A percentile compares a stretch with the other conserved stretches of the same genome.
These are phyloP conservation scores for Helicocarpus griseus DNA, from an alignment of 2,329 filamentous ascomycete species.

Conservation along the genomic window DNA sequence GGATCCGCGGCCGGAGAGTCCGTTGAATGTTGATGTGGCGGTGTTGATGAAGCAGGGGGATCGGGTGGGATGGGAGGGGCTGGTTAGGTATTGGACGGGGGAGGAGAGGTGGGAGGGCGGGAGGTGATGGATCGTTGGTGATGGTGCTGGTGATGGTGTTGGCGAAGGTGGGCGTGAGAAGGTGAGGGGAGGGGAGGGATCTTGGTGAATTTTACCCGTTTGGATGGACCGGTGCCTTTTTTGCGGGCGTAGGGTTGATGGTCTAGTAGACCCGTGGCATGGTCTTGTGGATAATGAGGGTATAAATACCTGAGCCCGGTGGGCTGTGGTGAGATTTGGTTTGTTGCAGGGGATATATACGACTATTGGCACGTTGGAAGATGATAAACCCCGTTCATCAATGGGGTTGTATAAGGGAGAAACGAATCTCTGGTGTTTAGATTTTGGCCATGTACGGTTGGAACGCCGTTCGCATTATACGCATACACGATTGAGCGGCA, in stretches of 20 bases:
- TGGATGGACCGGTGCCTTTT: background rate
- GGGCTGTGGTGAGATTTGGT: too few relatives aligned
- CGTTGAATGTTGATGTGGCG: conserved; percentile 41
- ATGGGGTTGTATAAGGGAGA: too few relatives aligned
- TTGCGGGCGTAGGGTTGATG: background rate
- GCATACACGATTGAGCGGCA: background rate
- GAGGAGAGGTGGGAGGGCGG: conserved; percentile 36
- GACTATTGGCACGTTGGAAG: too few relatives aligned
- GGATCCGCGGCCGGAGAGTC: conserved; percentile 37
- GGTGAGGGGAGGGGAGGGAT: background rate
- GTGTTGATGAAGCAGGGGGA: conserved; percentile 37
- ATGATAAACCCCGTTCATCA: too few relatives aligned
- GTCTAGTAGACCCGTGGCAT: too few relatives aligned
- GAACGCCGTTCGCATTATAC: background rate
- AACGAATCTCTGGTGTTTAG: too few relatives aligned
- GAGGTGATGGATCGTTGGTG: background rate
- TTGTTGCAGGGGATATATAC: too few relatives aligned
- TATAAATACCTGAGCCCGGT: too few relatives aligned
- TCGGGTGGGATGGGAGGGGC: conserved; percentile 34
- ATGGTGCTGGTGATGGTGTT: background rate
- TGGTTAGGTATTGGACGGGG: conserved; percentile 38
- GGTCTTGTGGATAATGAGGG: too few relatives aligned
- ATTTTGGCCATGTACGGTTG: too few relatives aligned
- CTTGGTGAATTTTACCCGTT: background rate
- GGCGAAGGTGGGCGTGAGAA: background rate